Evolutionary conservation across 1,139 yeast species (phyloP), one percentile per base, ranked within the genome.

Genomic region (Geotrichum siamense): DNA sequence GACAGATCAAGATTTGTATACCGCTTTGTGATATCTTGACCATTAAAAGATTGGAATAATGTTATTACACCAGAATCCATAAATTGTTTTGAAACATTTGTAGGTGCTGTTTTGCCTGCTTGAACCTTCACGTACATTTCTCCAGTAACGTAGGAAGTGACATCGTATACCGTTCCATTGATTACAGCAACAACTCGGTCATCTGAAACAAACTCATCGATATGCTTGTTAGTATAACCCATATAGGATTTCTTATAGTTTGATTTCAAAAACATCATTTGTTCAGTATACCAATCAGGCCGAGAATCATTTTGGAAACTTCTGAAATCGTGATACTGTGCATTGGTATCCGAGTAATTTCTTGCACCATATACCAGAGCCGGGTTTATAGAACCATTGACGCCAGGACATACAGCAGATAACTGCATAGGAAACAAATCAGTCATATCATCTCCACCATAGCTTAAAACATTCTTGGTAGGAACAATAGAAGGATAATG

Each of bases 211-310:
- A 58, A 44, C 33, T 58, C 54, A 35, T 48, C 34, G 33, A 67
- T 52, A 3, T 56, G 59, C 45, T 58, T 54, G 5, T 61, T 60
- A 1, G 71, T 63, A 47, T 58, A 62, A 5, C 71, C 71, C 41
- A 67, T 55, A 47, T 62, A 65, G 2, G 65, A 62, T 49, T 60
- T 60, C 40, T 60, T 53, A 48, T 60, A 68, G 45, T 65, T 58
- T 26, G 54, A 44, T 39, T 65, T 61, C 49, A 67, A 53, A 40
- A 54, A 59, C 33, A 53, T 49, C 68, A 67, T 63, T 48, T 64
- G 63, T 48, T 65, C 65, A 22, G 59, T 51, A 39, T 66, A 67
- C 71, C 71, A 67, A 43, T 67, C 70, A 3, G 71, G 71, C 1
- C 71, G 57, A 22, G 61, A 66, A 44, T 67, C 71, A 39, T 62